Evolutionary conservation across 108 stramenopile genomes (phyloP).

Genomic region (Fragilaria crotonensis): DNA sequence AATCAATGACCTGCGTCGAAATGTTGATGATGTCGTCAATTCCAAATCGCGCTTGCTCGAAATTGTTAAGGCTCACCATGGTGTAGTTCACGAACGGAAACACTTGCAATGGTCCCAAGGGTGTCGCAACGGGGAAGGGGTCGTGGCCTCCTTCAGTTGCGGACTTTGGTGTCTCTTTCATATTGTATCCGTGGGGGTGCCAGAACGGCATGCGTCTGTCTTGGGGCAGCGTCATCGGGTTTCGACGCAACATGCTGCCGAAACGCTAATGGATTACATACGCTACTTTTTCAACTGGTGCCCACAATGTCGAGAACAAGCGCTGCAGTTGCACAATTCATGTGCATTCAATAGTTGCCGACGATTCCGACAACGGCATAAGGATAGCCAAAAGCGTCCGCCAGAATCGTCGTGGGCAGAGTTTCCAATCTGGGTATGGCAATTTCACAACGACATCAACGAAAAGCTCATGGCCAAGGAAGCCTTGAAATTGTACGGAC

Average conservation of each 20-base stretch:
- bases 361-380: constrained; percentile 9
- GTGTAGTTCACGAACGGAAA: constrained; percentile 21
- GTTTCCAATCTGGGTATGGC: constrained; percentile 36
- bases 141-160: constrained; percentile 30
- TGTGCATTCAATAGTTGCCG: constrained; percentile 32
- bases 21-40: constrained; percentile 32
- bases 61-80: constrained; percentile 28
- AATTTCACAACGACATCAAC: constrained; percentile 37
- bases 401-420: constrained; percentile 27
- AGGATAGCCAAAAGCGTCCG: constrained; percentile 10
- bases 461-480: background rate
- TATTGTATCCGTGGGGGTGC: constrained; percentile 51
- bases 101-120: constrained; percentile 17
- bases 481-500: background rate
- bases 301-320: constrained; percentile 27
- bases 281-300: constrained; percentile 39
- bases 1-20: constrained; percentile 35
- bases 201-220: constrained; percentile 51
- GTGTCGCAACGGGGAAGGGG: constrained; percentile 18
- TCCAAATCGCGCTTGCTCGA: constrained; percentile 15
- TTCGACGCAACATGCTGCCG: constrained; percentile 34
- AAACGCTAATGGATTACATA: constrained; percentile 32
- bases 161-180: constrained; percentile 72
- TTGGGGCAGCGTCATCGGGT: constrained; percentile 36
- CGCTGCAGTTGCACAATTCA: constrained; percentile 13